phyloP scores from a whole-genome alignment of 2,329 filamentous ascomycete genomes.

The Iodosphaeria phyllophila region DNA sequence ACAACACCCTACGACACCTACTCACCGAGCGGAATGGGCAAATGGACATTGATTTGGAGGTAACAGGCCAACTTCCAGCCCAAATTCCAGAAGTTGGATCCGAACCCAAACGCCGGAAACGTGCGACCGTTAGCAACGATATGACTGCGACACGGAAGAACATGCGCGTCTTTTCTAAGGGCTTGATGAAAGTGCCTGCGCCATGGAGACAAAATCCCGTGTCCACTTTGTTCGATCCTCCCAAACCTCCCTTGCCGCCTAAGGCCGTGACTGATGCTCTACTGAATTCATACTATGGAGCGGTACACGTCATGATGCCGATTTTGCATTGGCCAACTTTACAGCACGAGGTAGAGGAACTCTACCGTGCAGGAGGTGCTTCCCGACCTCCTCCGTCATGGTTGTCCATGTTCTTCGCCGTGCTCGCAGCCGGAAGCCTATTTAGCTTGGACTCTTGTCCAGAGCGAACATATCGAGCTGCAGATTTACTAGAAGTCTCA shows the following conservation, averaged over 20 bases:
- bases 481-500: constrained; percentile 53
- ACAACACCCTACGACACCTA: constrained; percentile 51
- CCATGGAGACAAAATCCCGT: constrained; percentile 38
- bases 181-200: constrained; percentile 62
- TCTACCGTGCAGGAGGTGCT: constrained; percentile 50
- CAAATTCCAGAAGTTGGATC: constrained; percentile 47
- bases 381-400: constrained; percentile 47
- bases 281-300: constrained; percentile 55
- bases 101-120: constrained; percentile 43
- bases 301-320: constrained; percentile 64
- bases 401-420: constrained; percentile 63
- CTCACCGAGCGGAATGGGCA: constrained; percentile 31
- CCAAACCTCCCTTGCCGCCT: constrained; percentile 48
- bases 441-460: constrained; percentile 41
- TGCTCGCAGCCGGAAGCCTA: constrained; percentile 67
- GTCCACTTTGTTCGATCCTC: constrained; percentile 26
- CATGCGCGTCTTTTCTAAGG: constrained; percentile 53
- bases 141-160: constrained; percentile 54
- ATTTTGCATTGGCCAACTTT: constrained; percentile 82
- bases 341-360: constrained; percentile 51
- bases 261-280: constrained; percentile 53
- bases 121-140: constrained; percentile 44
- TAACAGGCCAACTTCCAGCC: constrained; percentile 27
- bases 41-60: constrained; percentile 28
- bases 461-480: constrained; percentile 31